Evolutionary conservation across 192 early-diverging fungal genomes (phyloP).

Genomic region (Allomyces macrogynus): DNA sequence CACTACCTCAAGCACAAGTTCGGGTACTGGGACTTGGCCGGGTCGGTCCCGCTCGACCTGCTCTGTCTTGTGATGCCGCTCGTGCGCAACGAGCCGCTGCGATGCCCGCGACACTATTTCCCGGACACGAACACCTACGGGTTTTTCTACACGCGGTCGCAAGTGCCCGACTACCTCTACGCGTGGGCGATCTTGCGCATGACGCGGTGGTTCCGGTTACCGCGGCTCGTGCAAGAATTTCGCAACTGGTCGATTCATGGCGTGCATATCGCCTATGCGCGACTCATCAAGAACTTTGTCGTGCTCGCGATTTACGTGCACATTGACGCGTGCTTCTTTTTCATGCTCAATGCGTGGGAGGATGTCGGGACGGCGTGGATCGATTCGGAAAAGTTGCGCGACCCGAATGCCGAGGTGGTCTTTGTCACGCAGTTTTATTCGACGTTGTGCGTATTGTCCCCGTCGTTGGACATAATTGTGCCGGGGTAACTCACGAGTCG

Average conservation of each 20-base stretch:
- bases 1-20: conserved; percentile 1
- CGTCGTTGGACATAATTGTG: no score
- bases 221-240: neutral
- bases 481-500: no score
- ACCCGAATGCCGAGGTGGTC: neutral
- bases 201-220: conserved; percentile 10
- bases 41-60: conserved; percentile 5
- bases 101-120: neutral
- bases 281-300: conserved; percentile 7
- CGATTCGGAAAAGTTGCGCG: neutral
- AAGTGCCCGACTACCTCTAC: neutral
- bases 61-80: neutral
- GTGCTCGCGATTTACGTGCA: conserved; percentile 2
- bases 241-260: neutral
- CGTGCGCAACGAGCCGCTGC: neutral
- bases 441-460: no score
- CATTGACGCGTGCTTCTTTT: conserved; percentile 7
- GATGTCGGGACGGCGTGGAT: conserved; percentile 3
- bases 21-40: conserved; percentile 1
- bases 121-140: neutral
- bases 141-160: no score
- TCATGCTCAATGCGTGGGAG: conserved; percentile 3
- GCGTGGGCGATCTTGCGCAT: conserved; percentile 4
- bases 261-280: conserved; percentile 2
- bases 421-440: conserved; percentile 1